A percentile compares a stretch with the other conserved stretches of the same genome.
phyloP scores from a whole-genome alignment of 768 basidiomycete genomes.

The Lactarius evosmus region DNA sequence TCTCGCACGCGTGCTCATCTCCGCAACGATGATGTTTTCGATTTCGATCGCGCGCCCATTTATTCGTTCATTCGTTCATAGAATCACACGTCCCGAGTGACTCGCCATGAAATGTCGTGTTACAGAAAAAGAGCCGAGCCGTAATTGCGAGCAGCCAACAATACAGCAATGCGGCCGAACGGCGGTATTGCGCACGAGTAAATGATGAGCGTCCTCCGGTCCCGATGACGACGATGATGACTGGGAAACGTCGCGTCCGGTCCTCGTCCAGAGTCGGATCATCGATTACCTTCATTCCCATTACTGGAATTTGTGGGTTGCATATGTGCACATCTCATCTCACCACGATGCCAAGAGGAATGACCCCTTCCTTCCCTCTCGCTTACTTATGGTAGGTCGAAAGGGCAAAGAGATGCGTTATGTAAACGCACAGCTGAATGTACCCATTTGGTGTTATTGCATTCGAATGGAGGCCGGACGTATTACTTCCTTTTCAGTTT shows the following conservation, averaged over 20 bases:
- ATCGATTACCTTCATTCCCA: background rate
- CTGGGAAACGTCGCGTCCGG: background rate
- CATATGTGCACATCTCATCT: conserved; percentile 4
- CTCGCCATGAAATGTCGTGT: background rate
- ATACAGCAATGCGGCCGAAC: background rate
- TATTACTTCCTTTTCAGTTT: background rate
- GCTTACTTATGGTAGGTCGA: background rate
- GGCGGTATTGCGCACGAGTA: background rate
- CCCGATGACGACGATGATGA: background rate
- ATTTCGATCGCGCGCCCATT: conserved; percentile 1
- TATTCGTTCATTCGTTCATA: background rate
- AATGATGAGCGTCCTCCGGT: background rate
- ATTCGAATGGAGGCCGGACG: background rate
- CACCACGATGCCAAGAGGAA: background rate
- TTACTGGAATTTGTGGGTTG: background rate
- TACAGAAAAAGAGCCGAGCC: background rate
- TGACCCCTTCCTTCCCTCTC: background rate
- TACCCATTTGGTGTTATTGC: conserved; percentile 25
- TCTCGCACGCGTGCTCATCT: background rate
- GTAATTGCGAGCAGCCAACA: background rate
- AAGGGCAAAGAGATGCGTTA: conserved; percentile 1
- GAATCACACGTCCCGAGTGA: background rate
- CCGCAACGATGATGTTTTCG: background rate
- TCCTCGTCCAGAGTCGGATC: background rate
- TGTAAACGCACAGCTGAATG: conserved; percentile 6